Evolutionary conservation across 208 protist genomes (phyloP), one percentile per base, ranked within the genome.

Genomic region (Acanthamoeba triangularis): DNA sequence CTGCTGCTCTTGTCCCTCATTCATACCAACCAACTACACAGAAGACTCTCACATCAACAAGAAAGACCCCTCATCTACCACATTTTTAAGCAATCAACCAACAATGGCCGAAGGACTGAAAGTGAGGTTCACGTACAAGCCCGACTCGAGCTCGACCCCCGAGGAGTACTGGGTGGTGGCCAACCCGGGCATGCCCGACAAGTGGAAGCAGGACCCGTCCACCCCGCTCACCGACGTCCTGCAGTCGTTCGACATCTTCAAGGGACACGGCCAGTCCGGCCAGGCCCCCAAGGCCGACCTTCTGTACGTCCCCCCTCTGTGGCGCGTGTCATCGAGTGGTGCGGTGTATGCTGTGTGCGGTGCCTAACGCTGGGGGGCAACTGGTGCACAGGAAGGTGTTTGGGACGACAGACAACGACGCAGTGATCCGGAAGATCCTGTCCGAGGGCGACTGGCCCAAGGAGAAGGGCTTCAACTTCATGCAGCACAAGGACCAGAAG

Each of bases 171-270:
- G 41, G 49, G 37, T 94, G 61, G 49, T 94, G 20, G 41, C 49
- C 65, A 82, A 94, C 41, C 90, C 59, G 28, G 90, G 90, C 63
- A 82, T 94, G 90, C 90, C 90, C 11, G 90, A 94, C 33, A 94
- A 94, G 69, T 94, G 59, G 65, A 76, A 59, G 49, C 13, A 52
- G 90, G 90, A 94, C 44, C 41, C 44, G 3, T 49, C 90, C 10
- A 82, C 35, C 35, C 90, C 90, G 11, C 90, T 94, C 44, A 61
- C 44, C 14, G 90, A 94, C 41, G 65, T 94, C 10, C 16, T 94
- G 28, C 90, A 94, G 90, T 82, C 65, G 2, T 94, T 94, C 49
- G 44, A 94, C 7, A 94, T 94, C 59, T 94, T 84, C 69, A 94
- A 82, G 54, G 69, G 63, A 6, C 85, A 92, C 56, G 85, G 85